phyloP scores from a whole-genome alignment of 1,284 basidiomycete species.

The Entoloma clypeatum region DNA sequence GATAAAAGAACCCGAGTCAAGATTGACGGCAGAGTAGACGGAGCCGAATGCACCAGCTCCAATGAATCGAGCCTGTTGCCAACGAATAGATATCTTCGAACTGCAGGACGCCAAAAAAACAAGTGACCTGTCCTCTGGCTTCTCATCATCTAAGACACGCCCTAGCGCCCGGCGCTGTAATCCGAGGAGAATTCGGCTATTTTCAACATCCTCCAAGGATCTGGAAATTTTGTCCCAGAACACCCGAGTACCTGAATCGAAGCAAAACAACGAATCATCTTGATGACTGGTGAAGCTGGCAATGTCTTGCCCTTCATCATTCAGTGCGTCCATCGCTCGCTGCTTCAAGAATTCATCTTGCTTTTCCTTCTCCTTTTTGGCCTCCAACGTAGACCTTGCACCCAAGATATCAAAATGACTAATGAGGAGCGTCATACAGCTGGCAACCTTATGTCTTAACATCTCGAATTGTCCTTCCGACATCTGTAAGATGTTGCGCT shows the following conservation, averaged over 20 bases:
- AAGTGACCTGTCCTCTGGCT: conserved; percentile 86
- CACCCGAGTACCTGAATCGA: conserved; percentile 62
- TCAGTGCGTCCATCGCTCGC: conserved; percentile 47
- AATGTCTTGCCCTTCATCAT: conserved; percentile 50
- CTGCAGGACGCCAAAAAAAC: conserved; percentile 90
- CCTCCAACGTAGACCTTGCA: conserved; percentile 84
- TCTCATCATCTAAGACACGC: conserved; percentile 88
- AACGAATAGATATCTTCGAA: conserved; percentile 94
- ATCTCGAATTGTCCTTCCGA: conserved; percentile 87
- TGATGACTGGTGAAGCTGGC: conserved; percentile 30
- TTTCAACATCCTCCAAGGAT: conserved; percentile 64
- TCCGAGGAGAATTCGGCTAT: conserved; percentile 54
- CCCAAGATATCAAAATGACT: conserved; percentile 98
- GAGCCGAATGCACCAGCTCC: conserved; percentile 96
- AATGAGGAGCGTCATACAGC: conserved; percentile 94
- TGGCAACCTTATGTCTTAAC: conserved; percentile 89
- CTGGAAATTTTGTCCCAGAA: conserved; percentile 70
- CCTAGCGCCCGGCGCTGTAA: conserved; percentile 76
- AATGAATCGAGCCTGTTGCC: conserved; percentile 99
- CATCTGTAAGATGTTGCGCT: conserved; percentile 88
- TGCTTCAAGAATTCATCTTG: conserved; percentile 70
- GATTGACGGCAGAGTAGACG: conserved; percentile 97
- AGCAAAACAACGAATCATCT: conserved; percentile 40
- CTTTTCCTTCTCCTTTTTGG: conserved; percentile 85
- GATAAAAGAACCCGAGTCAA: conserved; percentile 96